phyloP scores from a whole-genome alignment of 2,329 filamentous ascomycete genomes.

The Fusarium avenaceum region DNA sequence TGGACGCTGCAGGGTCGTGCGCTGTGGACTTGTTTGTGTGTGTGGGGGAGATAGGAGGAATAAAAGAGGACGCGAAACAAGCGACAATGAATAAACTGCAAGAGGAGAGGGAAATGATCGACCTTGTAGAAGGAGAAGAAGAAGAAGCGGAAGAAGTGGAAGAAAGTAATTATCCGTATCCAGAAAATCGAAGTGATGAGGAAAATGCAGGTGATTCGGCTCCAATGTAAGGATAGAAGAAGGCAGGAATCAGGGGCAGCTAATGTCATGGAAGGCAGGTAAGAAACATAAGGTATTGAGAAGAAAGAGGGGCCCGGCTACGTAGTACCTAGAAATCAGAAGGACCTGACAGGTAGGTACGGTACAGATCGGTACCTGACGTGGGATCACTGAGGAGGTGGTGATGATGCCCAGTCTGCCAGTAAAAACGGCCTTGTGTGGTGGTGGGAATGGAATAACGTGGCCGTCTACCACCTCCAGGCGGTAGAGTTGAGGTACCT shows the following conservation, averaged over 20 bases:
- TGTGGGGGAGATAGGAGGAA: conserved; percentile 22
- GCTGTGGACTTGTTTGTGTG: conserved; percentile 36
- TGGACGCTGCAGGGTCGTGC: conserved; percentile 44
- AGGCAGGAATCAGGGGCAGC: conserved; percentile 42
- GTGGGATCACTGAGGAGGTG: conserved; percentile 8
- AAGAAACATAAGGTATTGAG: conserved; percentile 17
- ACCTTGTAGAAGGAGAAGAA: not conserved
- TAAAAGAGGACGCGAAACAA: conserved; percentile 37
- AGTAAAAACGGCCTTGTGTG: conserved; percentile 3
- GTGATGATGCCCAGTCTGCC: conserved; percentile 23
- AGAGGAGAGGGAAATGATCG: conserved; percentile 22
- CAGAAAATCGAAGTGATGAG: conserved; percentile 7
- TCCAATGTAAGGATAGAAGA: not conserved
- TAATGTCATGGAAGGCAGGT: conserved; percentile 14
- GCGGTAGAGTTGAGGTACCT: conserved; percentile 4
- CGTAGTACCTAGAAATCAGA: conserved; percentile 5
- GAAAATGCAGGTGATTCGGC: not conserved
- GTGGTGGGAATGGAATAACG: conserved; percentile 36
- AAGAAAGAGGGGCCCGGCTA: not conserved
- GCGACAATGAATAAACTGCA: conserved; percentile 17
- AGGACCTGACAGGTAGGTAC: conserved; percentile 12
- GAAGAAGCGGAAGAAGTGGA: conserved; percentile 10
- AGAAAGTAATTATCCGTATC: conserved; percentile 1
- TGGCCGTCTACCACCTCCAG: conserved; percentile 20
- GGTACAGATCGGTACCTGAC: conserved; percentile 31